Conservation (phyloP, 2,329 filamentous ascomycete genomes). For the Paracamarosporium sp. region DNA sequence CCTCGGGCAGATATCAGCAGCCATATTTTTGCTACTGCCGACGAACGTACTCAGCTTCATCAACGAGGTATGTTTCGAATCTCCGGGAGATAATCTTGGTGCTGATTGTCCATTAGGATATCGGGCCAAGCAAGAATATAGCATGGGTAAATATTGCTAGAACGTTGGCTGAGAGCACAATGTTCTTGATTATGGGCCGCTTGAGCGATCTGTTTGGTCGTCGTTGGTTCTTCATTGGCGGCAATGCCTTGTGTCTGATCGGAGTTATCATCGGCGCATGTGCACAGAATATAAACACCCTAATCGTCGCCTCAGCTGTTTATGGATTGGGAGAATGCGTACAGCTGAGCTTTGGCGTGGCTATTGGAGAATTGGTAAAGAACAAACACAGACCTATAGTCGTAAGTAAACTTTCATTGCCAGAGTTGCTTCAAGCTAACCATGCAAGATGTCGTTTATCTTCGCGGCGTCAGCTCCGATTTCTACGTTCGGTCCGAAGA, state of each 20-base stretch:
- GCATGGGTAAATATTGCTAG: conserved; percentile 18
- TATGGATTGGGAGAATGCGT: conserved; percentile 21
- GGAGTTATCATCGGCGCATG: conserved; percentile 17
- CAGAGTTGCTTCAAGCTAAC: neutral
- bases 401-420: neutral
- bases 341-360: conserved; percentile 19
- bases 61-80: conserved; percentile 2
- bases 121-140: conserved; percentile 14
- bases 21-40: conserved; percentile 22
- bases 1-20: conserved; percentile 15
- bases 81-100: neutral
- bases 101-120: conserved; percentile 5
- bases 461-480: conserved; percentile 19
- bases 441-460: conserved; percentile 15
- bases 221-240: conserved; percentile 23
- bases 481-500: conserved; percentile 20
- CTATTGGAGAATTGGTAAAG: conserved; percentile 21
- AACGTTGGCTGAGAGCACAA: conserved; percentile 14
- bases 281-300: conserved; percentile 15
- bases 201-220: conserved; percentile 19
- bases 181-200: conserved; percentile 17
- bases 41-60: conserved; percentile 17
- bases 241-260: conserved; percentile 15
- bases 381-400: conserved; percentile 19
- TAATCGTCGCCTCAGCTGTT: conserved; percentile 15